Percentiles rank a stretch among this genome's conserved stretches.
Conservation (phyloP, 306 rosid genomes). For the Gleditsia sinensis region DNA sequence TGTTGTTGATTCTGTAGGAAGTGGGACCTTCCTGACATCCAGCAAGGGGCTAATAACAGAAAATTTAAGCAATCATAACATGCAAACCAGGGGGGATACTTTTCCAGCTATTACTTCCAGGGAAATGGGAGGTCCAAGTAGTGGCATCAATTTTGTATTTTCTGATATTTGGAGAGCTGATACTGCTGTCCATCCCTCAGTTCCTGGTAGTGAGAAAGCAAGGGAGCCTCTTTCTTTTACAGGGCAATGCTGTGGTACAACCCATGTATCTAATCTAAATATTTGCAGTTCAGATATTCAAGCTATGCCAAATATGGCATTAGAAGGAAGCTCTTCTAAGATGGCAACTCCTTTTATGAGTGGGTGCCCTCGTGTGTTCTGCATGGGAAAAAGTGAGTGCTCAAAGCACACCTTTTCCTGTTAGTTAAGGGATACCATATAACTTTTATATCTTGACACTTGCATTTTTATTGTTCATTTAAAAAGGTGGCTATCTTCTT, state of each 20-base stretch:
- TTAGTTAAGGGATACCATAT: conserved; percentile 5
- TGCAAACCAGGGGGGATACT: conserved; percentile 13
- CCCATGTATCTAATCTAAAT: conserved; percentile 12
- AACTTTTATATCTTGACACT: conserved; percentile 24
- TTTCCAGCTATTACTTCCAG: conserved; percentile 26
- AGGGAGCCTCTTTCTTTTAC: conserved; percentile 28
- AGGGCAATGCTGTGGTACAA: conserved; percentile 18
- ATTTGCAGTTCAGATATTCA: conserved; percentile 22
- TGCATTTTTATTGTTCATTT: conserved; percentile 27
- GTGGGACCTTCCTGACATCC: conserved; percentile 18
- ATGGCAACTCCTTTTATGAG: conserved; percentile 17
- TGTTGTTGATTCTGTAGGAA: conserved; percentile 30
- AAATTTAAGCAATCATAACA: conserved; percentile 20
- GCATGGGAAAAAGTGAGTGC: conserved; percentile 46
- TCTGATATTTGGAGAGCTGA: conserved; percentile 24
- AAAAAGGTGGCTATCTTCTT: conserved; percentile 50
- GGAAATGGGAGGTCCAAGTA: conserved; percentile 24
- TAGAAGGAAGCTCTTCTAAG: conserved; percentile 24
- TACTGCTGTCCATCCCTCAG: conserved; percentile 2
- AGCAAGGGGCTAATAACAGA: conserved; percentile 20
- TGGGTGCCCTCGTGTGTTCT: conserved; percentile 49
- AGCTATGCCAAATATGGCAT: conserved; percentile 18
- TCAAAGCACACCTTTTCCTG: neutral
- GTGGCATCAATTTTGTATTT: conserved; percentile 20
- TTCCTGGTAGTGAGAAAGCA: conserved; percentile 21